Base-by-base conservation (phyloP, 371 early-diverging fungal genomes). In the Mortierella sp. region DNA sequence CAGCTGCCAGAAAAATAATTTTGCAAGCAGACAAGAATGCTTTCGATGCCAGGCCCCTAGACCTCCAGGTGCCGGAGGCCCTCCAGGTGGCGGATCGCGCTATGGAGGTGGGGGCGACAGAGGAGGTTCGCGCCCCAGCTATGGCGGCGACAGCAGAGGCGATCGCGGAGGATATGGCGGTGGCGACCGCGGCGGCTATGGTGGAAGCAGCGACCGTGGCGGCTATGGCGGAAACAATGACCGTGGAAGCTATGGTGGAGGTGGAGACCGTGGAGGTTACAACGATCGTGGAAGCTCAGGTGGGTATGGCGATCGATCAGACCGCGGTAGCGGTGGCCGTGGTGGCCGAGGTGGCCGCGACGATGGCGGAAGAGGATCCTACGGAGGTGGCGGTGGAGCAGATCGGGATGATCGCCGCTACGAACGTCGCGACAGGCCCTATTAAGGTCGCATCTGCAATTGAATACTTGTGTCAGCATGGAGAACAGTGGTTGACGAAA, bases 1-100 rank as follows among this genome's bases (percentile, higher is more conserved):
- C 73, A 91, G 93, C 30, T 94, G 94, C 72, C 83, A 87, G 30
- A 88, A 87, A 68, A 91, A 84, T 75, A 93, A 93, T 81, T 94
- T 90, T 85, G 90, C 90, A 24, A 84, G 84, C 51, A 81, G 93
- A 66, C 81, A 78, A 45, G 88, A 88, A 66, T 94, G 94, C 78
- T 91, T 91, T 87, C 90, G 89, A 72, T 94, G 94, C 64, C 83
- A 86, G 37, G 86, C 89, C 43, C 85, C 89, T 18, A 88, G 88
- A 75, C 88, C 90, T 37, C 83, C 86, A 65, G 90, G 88, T 62
- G 86, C 84, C 55, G 90, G 90, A 35, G 87, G 87, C 58, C 79
- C 74, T 22, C 74, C 75, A 40, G 62, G 73, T 58, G 39, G 83
- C 47, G 39, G 83, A 57, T 35, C 70, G 14, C 70, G 68, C 43